A percentile compares a stretch with the other conserved stretches of the same genome.
Evolutionary conservation across 1,284 basidiomycete genomes (phyloP).

Genomic region (Puccinia triticina): DNA sequence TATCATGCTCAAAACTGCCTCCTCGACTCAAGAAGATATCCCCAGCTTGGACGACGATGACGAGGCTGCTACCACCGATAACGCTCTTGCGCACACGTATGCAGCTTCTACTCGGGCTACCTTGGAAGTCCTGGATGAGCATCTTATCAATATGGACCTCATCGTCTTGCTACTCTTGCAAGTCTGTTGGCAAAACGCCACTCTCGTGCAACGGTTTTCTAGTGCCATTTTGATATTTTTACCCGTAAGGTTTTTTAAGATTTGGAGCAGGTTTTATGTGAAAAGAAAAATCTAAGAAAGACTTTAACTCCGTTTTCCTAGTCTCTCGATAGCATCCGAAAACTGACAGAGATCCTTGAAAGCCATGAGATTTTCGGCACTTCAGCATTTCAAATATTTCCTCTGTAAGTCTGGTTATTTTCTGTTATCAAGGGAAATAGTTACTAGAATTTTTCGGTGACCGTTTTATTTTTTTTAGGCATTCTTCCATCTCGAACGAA

Average conservation of each 20-base stretch:
- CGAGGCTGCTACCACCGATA: slow-evolving; percentile 12
- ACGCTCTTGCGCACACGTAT: slow-evolving; percentile 58
- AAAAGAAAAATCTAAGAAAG: neutral
- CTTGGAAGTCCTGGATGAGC: slow-evolving; percentile 84
- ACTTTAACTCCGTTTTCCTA: neutral
- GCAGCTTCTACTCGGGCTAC: slow-evolving; percentile 71
- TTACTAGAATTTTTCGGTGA: slow-evolving; percentile 59
- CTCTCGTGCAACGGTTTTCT: slow-evolving; percentile 68
- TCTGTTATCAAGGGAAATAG: slow-evolving; percentile 75
- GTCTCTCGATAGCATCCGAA: slow-evolving; percentile 73
- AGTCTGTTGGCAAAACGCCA: slow-evolving; percentile 74
- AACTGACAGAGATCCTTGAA: slow-evolving; percentile 77
- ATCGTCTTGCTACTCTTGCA: slow-evolving; percentile 82
- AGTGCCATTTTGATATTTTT: slow-evolving; percentile 87
- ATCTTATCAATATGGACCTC: slow-evolving; percentile 85
- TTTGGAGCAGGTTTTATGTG: neutral
- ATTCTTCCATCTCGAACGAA: slow-evolving; percentile 60
- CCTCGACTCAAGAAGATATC: slow-evolving; percentile 19
- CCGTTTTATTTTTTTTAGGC: slow-evolving; percentile 36
- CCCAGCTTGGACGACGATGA: slow-evolving; percentile 48
- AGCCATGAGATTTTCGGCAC: slow-evolving; percentile 77
- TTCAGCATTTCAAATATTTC: slow-evolving; percentile 75
- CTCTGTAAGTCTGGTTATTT: slow-evolving; percentile 67
- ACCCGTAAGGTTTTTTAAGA: slow-evolving; percentile 69
- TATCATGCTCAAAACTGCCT: slow-evolving; percentile 19